Base-by-base conservation (phyloP, 139 green algal genomes). In the Chlorella sp. region DNA sequence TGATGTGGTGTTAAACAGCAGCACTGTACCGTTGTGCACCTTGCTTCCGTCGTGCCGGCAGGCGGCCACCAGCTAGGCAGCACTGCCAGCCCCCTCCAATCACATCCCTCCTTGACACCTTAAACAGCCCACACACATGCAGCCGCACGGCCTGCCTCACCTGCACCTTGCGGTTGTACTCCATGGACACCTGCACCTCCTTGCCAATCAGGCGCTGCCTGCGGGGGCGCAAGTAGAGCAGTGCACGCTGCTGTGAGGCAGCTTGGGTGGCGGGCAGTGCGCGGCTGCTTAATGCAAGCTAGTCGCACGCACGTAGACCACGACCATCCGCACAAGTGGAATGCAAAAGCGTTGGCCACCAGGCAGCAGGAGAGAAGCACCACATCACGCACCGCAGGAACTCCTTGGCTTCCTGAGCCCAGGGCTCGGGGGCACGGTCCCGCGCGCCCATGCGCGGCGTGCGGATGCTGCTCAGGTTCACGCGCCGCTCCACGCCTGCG, bases 101-200 rank as follows among this genome's bases (percentile, higher is more conserved):
- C n/a, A n/a, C n/a, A n/a, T n/a, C n/a, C n/a, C n/a, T n/a, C n/a
- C n/a, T n/a, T n/a, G n/a, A n/a, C n/a, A n/a, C n/a, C n/a, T n/a
- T n/a, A n/a, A n/a, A n/a, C n/a, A n/a, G n/a, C n/a, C n/a, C n/a
- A n/a, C n/a, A n/a, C n/a, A n/a, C n/a, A n/a, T n/a, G n/a, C 51
- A 64, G 76, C 54, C 72, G 41, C 64, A 51, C 83, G 26, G 73
- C 81, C 17, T 72, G 65, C 56, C 40, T 65, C 30, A 46, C 44
- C 19, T 76, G 81, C 22, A 98, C 92, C 90, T 97, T 98, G 62
- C 96, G 92, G 3, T 85, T 97, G 94, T 98, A 99, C 88, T 99
- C 97, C 93, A 98, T 96, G 78, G 88, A 93, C 3, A 99, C 95
- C 1, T 84, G 82, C 40, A 98, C 95, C 86, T 96, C 88, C 44